Evolutionary conservation across 345 rosid genomes (phyloP), one percentile per base, ranked within the genome.

Genomic region (Brassica rapa): DNA sequence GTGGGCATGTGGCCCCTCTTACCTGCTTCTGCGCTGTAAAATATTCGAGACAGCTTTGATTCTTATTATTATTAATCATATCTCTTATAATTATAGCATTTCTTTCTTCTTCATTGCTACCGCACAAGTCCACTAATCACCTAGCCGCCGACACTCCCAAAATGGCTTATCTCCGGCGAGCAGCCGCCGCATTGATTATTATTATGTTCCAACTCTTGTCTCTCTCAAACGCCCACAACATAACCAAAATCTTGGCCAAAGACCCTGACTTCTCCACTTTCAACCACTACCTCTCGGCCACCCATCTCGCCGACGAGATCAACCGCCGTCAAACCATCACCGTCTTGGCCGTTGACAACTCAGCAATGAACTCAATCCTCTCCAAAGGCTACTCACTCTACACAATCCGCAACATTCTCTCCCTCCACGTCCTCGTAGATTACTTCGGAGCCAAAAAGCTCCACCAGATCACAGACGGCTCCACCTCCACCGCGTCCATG

Each of bases 371-470:
- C 6, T 69, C 86, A 1, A 83, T 95, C 43, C 92, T 95, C 63
- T 68, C 87, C 16, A 93, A 86, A 62, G 86, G 89, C 7, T 84
- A 84, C 63, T 85, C 98, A 4, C 72, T 91, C 56, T 83, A 83
- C 86, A 89, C 96, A 11, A 57, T 95, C 77, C 91, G 86, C 73
- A 93, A 93, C 84, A 80, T 95, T 37, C 92, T 95, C 56, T 91
- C 99, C 53, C 91, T 90, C 71, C 99, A 95, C 65, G 91, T 95
- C 71, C 87, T 95, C 19, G 87, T 90, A 14, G 98, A 95, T 79
- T 95, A 93, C 89, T 95, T 86, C 69, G 98, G 98, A 15, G 57
- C 97, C 84, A 92, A 85, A 84, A 95, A 95, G 80, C 93, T 95
- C 46, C 98, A 93, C 87, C 98, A 90, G 80, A 87, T 95, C 77